phyloP scores from a whole-genome alignment of 2,329 filamentous ascomycete species.

The Orbilia quercus region DNA sequence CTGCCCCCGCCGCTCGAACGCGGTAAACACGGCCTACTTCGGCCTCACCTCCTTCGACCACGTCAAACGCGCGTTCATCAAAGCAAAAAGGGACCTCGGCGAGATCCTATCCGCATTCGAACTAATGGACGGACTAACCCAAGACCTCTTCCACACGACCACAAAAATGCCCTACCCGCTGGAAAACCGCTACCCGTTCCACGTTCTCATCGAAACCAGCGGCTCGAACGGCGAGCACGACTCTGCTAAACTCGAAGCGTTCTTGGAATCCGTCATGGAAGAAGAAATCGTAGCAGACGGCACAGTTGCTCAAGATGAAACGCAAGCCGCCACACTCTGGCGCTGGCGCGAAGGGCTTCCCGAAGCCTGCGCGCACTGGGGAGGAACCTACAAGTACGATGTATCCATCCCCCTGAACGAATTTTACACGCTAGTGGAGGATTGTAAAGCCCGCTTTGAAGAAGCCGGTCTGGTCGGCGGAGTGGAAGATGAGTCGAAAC shows the following conservation, averaged over 20 bases:
- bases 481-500: constrained; percentile 71
- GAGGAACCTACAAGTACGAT: constrained; percentile 98
- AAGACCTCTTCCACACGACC: constrained; percentile 78
- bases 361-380: constrained; percentile 87
- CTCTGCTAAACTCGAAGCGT: constrained; percentile 80
- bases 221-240: constrained; percentile 95
- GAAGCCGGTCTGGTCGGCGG: constrained; percentile 75
- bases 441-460: constrained; percentile 77
- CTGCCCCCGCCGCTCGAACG: constrained; percentile 85
- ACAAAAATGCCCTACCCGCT: constrained; percentile 82
- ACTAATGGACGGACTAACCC: constrained; percentile 89
- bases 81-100: constrained; percentile 87
- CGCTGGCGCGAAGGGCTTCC: constrained; percentile 92
- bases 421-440: constrained; percentile 89
- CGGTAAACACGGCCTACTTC: constrained; percentile 94
- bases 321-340: constrained; percentile 87
- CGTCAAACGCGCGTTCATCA: constrained; percentile 83
- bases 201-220: constrained; percentile 95
- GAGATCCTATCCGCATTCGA: constrained; percentile 98
- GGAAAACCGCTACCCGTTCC: constrained; percentile 81
- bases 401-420: constrained; percentile 90
- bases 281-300: constrained; percentile 88
- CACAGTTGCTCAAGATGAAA: constrained; percentile 91
- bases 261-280: constrained; percentile 91
- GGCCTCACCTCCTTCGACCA: constrained; percentile 87